phyloP scores from a whole-genome alignment of 2,329 filamentous ascomycete genomes.

The Fusarium chuoi region DNA sequence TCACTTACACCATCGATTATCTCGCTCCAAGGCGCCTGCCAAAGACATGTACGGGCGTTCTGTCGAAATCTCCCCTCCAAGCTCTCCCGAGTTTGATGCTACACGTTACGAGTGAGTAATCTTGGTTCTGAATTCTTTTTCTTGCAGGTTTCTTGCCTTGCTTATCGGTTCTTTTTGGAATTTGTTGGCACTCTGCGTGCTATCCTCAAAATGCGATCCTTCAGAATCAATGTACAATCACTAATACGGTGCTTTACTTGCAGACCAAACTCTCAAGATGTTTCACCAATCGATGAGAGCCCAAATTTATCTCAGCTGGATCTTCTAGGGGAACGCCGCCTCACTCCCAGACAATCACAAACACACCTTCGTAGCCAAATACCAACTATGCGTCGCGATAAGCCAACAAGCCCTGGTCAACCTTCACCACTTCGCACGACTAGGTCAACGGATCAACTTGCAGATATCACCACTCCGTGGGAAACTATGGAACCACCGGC shows the following conservation, averaged over 20 bases:
- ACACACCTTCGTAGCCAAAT: slow-evolving; percentile 55
- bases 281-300: slow-evolving; percentile 64
- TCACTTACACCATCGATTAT: slow-evolving; percentile 41
- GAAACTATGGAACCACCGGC: slow-evolving; percentile 15
- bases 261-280: slow-evolving; percentile 50
- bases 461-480: slow-evolving; percentile 36
- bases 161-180: slow-evolving; percentile 1
- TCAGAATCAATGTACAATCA: slow-evolving; percentile 10
- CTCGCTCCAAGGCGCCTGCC: slow-evolving; percentile 50
- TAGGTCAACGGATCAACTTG: slow-evolving; percentile 43
- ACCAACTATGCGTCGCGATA: slow-evolving; percentile 63
- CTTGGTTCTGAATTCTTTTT: not conserved
- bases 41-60: slow-evolving; percentile 43
- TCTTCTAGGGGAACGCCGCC: slow-evolving; percentile 28
- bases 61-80: slow-evolving; percentile 64
- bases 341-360: slow-evolving; percentile 28
- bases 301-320: slow-evolving; percentile 50
- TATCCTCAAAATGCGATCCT: slow-evolving; percentile 22
- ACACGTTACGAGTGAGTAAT: slow-evolving; percentile 55
- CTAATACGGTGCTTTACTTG: slow-evolving; percentile 40
- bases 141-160: slow-evolving; percentile 21
- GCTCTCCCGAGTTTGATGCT: slow-evolving; percentile 62
- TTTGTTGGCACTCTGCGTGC: not conserved
- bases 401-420: slow-evolving; percentile 57
- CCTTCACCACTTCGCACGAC: slow-evolving; percentile 52